A percentile compares a stretch with the other conserved stretches of the same genome.
phyloP scores from a whole-genome alignment of 1,139 yeast genomes.

The Sugiyamaella paludigena region DNA sequence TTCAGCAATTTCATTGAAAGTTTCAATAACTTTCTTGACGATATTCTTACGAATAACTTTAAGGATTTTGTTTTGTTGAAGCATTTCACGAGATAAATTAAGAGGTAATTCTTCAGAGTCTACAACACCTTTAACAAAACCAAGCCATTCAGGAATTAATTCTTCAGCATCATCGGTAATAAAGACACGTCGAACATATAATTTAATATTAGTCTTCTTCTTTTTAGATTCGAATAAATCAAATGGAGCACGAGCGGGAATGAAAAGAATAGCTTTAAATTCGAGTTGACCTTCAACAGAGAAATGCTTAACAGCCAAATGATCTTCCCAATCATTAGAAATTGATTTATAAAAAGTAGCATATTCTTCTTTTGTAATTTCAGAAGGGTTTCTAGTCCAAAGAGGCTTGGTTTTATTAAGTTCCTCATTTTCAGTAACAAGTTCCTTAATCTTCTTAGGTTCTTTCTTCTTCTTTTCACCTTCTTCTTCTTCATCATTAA shows the following conservation, averaged over 20 bases:
- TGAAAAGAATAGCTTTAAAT: conserved; percentile 95
- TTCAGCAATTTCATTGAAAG: conserved; percentile 98
- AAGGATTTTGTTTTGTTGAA: conserved; percentile 99
- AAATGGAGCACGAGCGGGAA: conserved; percentile 99
- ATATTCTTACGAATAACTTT: conserved; percentile 99
- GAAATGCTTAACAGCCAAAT: conserved; percentile 98
- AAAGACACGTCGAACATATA: conserved; percentile 99
- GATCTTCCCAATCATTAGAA: conserved; percentile 99
- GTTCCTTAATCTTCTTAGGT: conserved; percentile 82
- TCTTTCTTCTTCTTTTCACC: conserved; percentile 61
- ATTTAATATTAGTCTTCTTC: conserved; percentile 99
- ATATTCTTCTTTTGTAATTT: conserved; percentile 97
- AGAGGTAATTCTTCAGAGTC: conserved; percentile 99
- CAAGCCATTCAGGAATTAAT: conserved; percentile 98
- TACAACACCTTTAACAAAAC: conserved; percentile 98
- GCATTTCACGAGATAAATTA: conserved; percentile 99
- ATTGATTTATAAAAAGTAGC: conserved; percentile 99
- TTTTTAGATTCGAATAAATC: conserved; percentile 96
- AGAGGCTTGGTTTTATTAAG: conserved; percentile 98
- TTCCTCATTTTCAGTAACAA: conserved; percentile 89
- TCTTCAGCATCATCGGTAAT: conserved; percentile 99
- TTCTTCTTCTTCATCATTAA: conserved; percentile 65
- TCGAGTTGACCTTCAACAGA: conserved; percentile 99
- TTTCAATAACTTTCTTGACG: conserved; percentile 97
- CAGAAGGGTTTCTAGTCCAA: conserved; percentile 99